Evolutionary conservation across 2,329 filamentous ascomycete genomes (phyloP).

Genomic region (Colletotrichum tabaci): DNA sequence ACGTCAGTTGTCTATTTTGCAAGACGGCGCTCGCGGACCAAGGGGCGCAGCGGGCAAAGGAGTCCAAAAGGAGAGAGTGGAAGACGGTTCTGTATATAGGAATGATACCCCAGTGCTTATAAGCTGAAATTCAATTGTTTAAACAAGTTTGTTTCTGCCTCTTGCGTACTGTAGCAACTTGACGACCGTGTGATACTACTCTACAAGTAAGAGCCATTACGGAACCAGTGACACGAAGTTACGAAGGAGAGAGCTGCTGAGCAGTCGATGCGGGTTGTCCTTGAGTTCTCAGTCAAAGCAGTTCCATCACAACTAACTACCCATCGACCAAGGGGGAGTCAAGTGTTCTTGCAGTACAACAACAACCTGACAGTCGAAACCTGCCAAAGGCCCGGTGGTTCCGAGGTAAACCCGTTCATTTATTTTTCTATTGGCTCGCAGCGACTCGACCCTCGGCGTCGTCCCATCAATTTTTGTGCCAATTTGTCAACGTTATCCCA

Average conservation of each 20-base stretch:
- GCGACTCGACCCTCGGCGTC: not conserved
- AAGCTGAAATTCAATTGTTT: constrained; percentile 13
- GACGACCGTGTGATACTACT: too few relatives aligned
- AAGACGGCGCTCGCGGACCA: constrained; percentile 29
- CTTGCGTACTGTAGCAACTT: too few relatives aligned
- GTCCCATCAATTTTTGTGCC: not conserved
- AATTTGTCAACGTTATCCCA: not conserved
- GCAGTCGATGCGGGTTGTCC: not conserved
- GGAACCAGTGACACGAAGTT: too few relatives aligned
- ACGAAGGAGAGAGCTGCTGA: too few relatives aligned
- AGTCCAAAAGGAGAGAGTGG: not conserved
- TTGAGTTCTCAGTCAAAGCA: too few relatives aligned
- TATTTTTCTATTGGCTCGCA: not conserved
- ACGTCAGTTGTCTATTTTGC: constrained; percentile 2
- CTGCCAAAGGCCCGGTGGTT: not conserved
- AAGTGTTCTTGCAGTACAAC: not conserved
- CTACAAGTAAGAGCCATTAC: too few relatives aligned
- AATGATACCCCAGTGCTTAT: constrained; percentile 41
- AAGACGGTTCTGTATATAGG: constrained; percentile 35
- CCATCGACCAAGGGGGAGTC: not conserved
- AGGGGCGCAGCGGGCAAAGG: constrained; percentile 26
- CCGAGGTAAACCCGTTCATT: not conserved
- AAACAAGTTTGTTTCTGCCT: not conserved
- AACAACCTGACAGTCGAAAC: not conserved
- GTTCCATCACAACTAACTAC: not conserved